Conservation (phyloP, 495 filamentous ascomycete genomes). For the Bryoglossum gracile region DNA sequence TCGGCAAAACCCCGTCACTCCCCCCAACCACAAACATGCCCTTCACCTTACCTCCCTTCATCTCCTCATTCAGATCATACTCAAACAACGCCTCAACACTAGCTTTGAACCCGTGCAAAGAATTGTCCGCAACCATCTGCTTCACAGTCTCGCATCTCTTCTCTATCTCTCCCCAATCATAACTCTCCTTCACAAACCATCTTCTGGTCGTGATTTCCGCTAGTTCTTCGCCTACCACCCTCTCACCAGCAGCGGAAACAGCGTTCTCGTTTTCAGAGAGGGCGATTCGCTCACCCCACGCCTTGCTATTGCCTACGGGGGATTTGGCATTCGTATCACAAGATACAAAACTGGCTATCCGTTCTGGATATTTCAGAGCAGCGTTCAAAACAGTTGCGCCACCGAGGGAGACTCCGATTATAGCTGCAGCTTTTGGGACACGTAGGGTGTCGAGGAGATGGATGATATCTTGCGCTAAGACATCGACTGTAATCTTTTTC, state of each 20-base stretch:
- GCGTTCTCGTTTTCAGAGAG: slow-evolving; percentile 54
- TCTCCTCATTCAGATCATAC: slow-evolving; percentile 61
- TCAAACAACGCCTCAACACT: slow-evolving; percentile 66
- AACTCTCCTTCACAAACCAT: slow-evolving; percentile 65
- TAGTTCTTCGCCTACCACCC: slow-evolving; percentile 48
- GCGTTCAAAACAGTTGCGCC: slow-evolving; percentile 67
- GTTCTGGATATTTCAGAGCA: slow-evolving; percentile 54
- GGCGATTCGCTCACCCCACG: slow-evolving; percentile 69
- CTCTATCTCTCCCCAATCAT: slow-evolving; percentile 38
- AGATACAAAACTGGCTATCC: slow-evolving; percentile 54
- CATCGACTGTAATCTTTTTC: slow-evolving; percentile 52
- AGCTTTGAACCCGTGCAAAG: slow-evolving; percentile 60
- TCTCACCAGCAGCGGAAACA: slow-evolving; percentile 38
- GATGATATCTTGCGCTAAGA: slow-evolving; percentile 58
- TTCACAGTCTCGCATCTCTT: slow-evolving; percentile 46
- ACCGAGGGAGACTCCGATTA: slow-evolving; percentile 72
- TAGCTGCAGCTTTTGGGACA: slow-evolving; percentile 48
- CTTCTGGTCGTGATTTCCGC: slow-evolving; percentile 60
- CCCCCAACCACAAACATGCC: slow-evolving; percentile 63
- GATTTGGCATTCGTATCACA: slow-evolving; percentile 71
- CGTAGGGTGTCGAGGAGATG: slow-evolving; percentile 51
- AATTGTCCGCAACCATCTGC: slow-evolving; percentile 55
- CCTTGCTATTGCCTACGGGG: slow-evolving; percentile 60
- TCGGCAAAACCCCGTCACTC: slow-evolving; percentile 65
- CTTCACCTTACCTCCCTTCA: slow-evolving; percentile 50